Evolutionary conservation across 2,329 filamentous ascomycete species (phyloP).

Genomic region (Aspergillus luchuensis): DNA sequence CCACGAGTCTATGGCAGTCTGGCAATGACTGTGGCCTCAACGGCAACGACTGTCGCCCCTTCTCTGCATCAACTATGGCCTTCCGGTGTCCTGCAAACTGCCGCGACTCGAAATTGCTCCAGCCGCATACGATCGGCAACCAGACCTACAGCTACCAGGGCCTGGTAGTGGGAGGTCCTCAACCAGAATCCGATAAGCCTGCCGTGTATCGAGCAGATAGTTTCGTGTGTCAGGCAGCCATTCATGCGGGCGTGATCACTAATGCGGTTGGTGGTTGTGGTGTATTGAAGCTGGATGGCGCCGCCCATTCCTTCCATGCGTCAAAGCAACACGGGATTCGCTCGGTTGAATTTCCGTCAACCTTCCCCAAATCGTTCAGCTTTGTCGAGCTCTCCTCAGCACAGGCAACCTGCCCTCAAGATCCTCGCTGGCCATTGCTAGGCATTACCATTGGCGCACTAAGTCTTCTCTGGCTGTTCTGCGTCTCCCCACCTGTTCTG

Average conservation of each 20-base stretch:
- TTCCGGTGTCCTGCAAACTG: conserved; percentile 62
- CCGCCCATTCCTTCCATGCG: conserved; percentile 63
- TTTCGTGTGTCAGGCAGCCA: conserved; percentile 80
- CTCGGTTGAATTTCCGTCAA: conserved; percentile 78
- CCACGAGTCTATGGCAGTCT: conserved; percentile 49
- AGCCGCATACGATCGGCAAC: conserved; percentile 56
- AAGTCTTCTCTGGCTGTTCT: conserved; percentile 76
- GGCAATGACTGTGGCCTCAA: conserved; percentile 56
- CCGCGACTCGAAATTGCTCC: conserved; percentile 48
- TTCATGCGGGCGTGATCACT: conserved; percentile 77
- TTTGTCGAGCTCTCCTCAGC: conserved; percentile 65
- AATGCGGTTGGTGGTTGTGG: conserved; percentile 77
- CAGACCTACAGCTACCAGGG: conserved; percentile 54
- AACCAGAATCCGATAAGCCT: conserved; percentile 36
- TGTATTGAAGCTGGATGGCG: conserved; percentile 72
- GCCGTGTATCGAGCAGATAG: conserved; percentile 84
- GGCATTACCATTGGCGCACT: conserved; percentile 81
- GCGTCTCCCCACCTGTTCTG: conserved; percentile 74
- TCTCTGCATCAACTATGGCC: conserved; percentile 53
- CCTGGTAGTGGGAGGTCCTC: conserved; percentile 55
- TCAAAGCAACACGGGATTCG: conserved; percentile 72
- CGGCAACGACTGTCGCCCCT: conserved; percentile 58
- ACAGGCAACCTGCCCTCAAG: conserved; percentile 66
- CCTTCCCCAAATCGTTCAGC: conserved; percentile 83
- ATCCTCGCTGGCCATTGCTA: conserved; percentile 82